Evolutionary conservation across 2,329 filamentous ascomycete species (phyloP), one percentile per base, ranked within the genome.

Genomic region (Aspergillus amoenus): DNA sequence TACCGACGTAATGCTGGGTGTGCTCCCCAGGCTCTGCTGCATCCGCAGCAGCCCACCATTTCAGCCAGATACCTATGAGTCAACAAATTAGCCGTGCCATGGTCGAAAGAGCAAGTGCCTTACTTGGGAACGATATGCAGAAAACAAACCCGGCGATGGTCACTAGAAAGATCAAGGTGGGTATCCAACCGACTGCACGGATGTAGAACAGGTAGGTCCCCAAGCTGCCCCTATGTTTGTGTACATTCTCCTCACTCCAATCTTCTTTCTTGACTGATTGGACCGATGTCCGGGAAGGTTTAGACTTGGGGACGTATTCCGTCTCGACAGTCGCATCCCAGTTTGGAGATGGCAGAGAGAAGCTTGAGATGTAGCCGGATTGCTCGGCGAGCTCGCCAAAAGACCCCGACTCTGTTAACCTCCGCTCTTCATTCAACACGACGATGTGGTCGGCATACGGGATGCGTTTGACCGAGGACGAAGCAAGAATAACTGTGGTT

Each of bases 161-260:
- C 24, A 78, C 62, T 7, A 72, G 66, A 55, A 76, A 79, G 7
- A 70, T 41, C 4, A 70, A 43, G 0, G 72, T 68, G 2, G 71
- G 66, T 4, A 70, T 1, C 70, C 69, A 73, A 5, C 76, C 76
- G 22, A 77, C 72, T 1, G 74, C 69, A 22, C 66, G 61, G 27
- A 74, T 59, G 52, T 78, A 77, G 63, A 75, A 76, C 7, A 68
- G 61, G 55, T 79, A 80, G 49, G 79, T 80, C 78, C 15, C 77
- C 76, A 3, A 30, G 27, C 72, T 70, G 17, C 62, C 63, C n/a
- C 68, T 64, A 22, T 67, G 70, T 22, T 65, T 66, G 51, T 68
- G 68, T 3, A 63, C 27, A 64, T 46, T 71, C 66, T 3, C 65
- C 52, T 7, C 27, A 30, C 27, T 30, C 27, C 27, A 53, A 34